These are phyloP conservation scores for Myochromella boudieri DNA, from an alignment of 768 basidiomycete genomes.

Conservation along the genomic window DNA sequence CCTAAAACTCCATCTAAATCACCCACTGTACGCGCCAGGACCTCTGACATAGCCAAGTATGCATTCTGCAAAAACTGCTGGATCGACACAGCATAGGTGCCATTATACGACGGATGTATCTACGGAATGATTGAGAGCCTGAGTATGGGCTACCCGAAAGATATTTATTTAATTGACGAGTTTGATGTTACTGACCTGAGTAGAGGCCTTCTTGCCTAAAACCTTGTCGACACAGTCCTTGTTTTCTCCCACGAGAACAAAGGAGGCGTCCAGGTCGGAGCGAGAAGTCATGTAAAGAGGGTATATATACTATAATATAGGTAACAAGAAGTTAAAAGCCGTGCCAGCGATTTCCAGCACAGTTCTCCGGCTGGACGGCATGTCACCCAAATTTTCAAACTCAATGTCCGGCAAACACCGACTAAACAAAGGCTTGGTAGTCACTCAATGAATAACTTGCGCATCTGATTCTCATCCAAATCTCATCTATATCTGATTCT, in stretches of 20 bases:
- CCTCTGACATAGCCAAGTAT: conserved; percentile 77
- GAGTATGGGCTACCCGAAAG: no score
- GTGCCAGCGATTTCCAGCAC: conserved; percentile 1
- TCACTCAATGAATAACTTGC: no score
- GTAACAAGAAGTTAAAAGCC: no score
- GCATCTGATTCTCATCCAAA: no score
- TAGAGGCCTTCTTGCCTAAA: neutral
- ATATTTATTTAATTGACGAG: neutral
- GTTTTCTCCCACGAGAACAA: conserved; percentile 42
- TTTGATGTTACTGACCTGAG: conserved; percentile 4
- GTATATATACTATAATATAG: no score
- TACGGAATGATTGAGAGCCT: neutral
- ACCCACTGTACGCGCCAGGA: conserved; percentile 65
- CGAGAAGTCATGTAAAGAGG: conserved; percentile 19
- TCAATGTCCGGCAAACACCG: no score
- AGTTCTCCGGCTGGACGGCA: no score
- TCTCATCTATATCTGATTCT: no score
- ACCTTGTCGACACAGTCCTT: neutral
- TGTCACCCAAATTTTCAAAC: no score
- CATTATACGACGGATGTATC: conserved; percentile 47
- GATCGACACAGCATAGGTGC: conserved; percentile 54
- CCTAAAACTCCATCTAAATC: conserved; percentile 81
- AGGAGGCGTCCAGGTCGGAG: conserved; percentile 47
- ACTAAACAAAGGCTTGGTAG: no score
- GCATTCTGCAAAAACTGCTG: conserved; percentile 83